Percentiles rank a stretch among this genome's conserved stretches.
These are phyloP conservation scores for Isoetes taiwanensis DNA, from an alignment of 75 land plant genomes.

Conservation along the genomic window DNA sequence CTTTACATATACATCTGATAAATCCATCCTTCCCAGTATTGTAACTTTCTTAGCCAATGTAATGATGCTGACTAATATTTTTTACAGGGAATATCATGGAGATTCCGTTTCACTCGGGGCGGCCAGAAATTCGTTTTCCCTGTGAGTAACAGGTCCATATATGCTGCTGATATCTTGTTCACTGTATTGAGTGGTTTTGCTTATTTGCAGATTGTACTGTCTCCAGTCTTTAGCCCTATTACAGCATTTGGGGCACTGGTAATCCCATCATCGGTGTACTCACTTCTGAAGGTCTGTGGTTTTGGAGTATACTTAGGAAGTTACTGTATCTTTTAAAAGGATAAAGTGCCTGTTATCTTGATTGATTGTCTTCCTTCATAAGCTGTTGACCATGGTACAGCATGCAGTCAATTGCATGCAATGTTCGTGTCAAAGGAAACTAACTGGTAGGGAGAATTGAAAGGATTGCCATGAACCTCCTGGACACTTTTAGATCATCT, in stretches of 20 bases:
- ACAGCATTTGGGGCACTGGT: constrained; percentile 68
- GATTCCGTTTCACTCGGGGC: constrained; percentile 71
- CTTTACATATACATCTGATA: background rate
- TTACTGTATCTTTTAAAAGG: background rate
- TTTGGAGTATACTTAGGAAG: background rate
- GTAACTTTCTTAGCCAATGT: background rate
- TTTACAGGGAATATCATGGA: constrained; percentile 50
- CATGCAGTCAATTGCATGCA: no score
- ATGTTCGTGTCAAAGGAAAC: no score
- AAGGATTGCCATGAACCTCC: no score
- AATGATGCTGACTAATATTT: background rate
- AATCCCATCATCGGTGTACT: constrained; percentile 67
- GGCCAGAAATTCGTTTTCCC: constrained; percentile 83
- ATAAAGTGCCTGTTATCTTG: background rate
- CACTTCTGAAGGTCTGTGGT: constrained; percentile 53
- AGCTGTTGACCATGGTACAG: no score
- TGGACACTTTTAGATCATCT: no score
- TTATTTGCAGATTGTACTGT: constrained; percentile 47
- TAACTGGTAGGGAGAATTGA: no score
- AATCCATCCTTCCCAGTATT: background rate
- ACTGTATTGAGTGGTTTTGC: constrained; percentile 8
- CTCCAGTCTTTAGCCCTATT: constrained; percentile 37
- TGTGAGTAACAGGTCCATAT: constrained; percentile 28
- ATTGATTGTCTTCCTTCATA: no score
- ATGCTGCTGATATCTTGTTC: background rate